These are phyloP conservation scores for Monilinia aucupariae DNA, from an alignment of 2,329 filamentous ascomycete species.

Conservation along the genomic window DNA sequence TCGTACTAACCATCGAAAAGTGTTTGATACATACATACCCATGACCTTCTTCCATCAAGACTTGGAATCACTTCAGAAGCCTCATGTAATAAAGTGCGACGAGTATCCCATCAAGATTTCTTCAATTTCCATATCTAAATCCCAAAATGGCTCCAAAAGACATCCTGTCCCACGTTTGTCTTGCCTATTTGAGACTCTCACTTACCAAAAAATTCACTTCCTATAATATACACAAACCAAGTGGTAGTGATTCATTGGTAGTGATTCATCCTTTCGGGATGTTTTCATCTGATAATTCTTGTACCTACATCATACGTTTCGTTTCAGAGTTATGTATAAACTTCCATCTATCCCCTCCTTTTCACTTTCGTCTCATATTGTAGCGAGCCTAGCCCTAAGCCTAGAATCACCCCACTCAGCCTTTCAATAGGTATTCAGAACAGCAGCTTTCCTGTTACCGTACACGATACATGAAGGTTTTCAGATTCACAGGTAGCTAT, in stretches of 20 bases:
- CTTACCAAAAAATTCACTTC: background rate
- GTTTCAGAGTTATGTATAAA: background rate
- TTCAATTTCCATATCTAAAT: background rate
- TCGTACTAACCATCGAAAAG: background rate
- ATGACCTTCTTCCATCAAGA: background rate
- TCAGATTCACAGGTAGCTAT: background rate
- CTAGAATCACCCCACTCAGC: background rate
- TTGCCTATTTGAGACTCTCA: background rate
- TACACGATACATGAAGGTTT: background rate
- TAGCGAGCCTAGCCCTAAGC: background rate
- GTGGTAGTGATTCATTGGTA: slow-evolving; percentile 3
- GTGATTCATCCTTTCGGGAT: background rate
- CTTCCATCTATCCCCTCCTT: background rate
- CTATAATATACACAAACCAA: background rate
- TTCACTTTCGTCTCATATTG: background rate
- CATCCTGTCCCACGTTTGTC: background rate
- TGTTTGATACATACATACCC: background rate
- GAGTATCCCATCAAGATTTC: background rate
- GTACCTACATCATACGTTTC: background rate
- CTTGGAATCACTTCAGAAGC: background rate
- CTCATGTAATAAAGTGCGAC: background rate
- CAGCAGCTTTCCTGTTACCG: background rate
- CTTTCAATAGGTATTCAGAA: background rate
- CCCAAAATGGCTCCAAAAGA: background rate
- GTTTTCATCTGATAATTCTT: background rate